phyloP scores from a whole-genome alignment of 2,329 filamentous ascomycete genomes.

The Teratosphaeria nubilosa region DNA sequence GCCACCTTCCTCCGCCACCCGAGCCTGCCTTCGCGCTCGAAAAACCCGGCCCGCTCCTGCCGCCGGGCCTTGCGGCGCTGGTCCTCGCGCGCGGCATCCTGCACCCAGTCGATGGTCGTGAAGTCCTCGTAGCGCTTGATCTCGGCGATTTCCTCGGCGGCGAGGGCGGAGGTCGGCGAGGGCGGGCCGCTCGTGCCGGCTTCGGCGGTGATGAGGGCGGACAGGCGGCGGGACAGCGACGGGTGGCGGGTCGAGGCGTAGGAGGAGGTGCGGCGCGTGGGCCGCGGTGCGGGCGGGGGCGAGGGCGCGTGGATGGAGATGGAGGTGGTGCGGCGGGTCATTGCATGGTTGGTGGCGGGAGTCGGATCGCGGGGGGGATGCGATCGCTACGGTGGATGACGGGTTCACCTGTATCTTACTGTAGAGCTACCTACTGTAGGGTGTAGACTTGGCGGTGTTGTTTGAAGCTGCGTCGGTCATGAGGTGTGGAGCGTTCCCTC shows the following conservation, averaged over 20 bases:
- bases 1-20: constrained; percentile 73
- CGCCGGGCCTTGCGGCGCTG: constrained; percentile 66
- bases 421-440: not conserved
- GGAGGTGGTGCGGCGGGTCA: constrained; percentile 34
- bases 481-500: not conserved
- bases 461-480: too few relatives aligned
- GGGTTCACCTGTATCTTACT: not conserved
- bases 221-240: constrained; percentile 46
- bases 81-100: constrained; percentile 89
- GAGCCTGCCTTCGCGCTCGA: constrained; percentile 56
- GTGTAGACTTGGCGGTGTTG: not conserved
- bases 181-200: constrained; percentile 47
- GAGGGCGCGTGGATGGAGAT: constrained; percentile 18
- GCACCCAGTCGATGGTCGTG: constrained; percentile 97
- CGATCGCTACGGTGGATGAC: not conserved
- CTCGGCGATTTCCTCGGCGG: constrained; percentile 91
- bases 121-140: constrained; percentile 99
- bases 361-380: constrained; percentile 16
- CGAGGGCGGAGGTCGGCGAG: constrained; percentile 54
- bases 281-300: constrained; percentile 1
- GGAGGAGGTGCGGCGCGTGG: constrained; percentile 10
- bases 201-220: constrained; percentile 54
- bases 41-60: constrained; percentile 60
- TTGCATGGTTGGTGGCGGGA: constrained; percentile 18
- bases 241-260: constrained; percentile 9